Percentiles rank a stretch among this genome's conserved stretches.
These are phyloP conservation scores for Cryptococcus maquisensis DNA, from an alignment of 1,284 basidiomycete genomes.

Conservation along the genomic window DNA sequence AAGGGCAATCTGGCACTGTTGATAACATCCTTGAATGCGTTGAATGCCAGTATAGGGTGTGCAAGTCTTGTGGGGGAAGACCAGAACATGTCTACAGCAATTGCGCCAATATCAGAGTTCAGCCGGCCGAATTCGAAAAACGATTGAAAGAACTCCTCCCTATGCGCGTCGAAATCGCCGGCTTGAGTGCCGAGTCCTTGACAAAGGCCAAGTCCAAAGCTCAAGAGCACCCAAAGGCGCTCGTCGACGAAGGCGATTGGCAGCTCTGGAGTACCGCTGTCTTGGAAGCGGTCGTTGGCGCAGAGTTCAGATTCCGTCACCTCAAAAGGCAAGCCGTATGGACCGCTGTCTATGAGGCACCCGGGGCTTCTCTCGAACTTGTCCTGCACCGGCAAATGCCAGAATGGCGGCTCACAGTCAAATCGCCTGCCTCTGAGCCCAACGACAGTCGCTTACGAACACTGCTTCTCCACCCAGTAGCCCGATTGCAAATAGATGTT, in stretches of 20 bases:
- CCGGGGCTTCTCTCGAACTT: constrained; percentile 68
- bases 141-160: constrained; percentile 75
- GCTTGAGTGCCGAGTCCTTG: constrained; percentile 57
- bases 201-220: constrained; percentile 52
- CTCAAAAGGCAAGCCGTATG: constrained; percentile 83
- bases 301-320: constrained; percentile 76
- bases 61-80: constrained; percentile 79
- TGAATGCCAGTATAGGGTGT: constrained; percentile 75
- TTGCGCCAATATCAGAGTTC: constrained; percentile 46
- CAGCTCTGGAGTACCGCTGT: constrained; percentile 65
- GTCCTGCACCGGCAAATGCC: constrained; percentile 69
- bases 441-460: constrained; percentile 75
- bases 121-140: constrained; percentile 68
- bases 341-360: constrained; percentile 73
- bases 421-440: constrained; percentile 63
- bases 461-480: constrained; percentile 70
- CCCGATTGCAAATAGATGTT: constrained; percentile 58
- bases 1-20: constrained; percentile 77
- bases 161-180: constrained; percentile 70
- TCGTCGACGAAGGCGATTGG: constrained; percentile 56
- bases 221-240: constrained; percentile 28
- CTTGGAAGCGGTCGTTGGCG: constrained; percentile 56
- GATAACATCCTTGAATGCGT: constrained; percentile 64
- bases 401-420: constrained; percentile 81
- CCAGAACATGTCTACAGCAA: constrained; percentile 72